Conservation (phyloP, 192 early-diverging fungal species). For the Coemansia sp. region DNA sequence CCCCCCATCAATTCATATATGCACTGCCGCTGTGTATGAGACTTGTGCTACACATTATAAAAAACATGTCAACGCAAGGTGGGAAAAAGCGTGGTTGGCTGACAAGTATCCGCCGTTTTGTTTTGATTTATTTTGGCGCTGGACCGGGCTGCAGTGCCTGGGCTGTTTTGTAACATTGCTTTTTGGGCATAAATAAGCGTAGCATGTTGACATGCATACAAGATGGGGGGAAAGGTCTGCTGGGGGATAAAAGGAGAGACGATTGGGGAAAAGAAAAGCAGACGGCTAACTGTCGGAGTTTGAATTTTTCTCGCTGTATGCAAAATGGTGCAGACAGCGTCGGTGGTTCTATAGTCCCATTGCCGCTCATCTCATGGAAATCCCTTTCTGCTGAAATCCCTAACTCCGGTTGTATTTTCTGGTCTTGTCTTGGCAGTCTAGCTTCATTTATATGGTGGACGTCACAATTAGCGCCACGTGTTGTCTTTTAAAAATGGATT, state of each 20-base stretch:
- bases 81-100: background rate
- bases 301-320: conserved; percentile 27
- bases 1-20: conserved; percentile 10
- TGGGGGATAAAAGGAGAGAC: conserved; percentile 7
- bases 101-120: too few species aligned
- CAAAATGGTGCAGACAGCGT: background rate
- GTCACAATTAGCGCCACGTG: too few species aligned
- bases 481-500: background rate
- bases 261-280: conserved; percentile 5
- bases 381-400: background rate
- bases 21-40: conserved; percentile 12
- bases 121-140: background rate
- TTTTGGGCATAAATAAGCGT: background rate
- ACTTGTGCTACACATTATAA: background rate
- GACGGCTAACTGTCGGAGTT: conserved; percentile 43
- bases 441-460: background rate
- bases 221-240: background rate
- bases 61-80: background rate
- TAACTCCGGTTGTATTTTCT: background rate
- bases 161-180: background rate
- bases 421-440: background rate
- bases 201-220: background rate
- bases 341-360: background rate
- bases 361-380: background rate
- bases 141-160: background rate